Conservation (phyloP, 2,329 filamentous ascomycete species). For the Fusarium compactum region DNA sequence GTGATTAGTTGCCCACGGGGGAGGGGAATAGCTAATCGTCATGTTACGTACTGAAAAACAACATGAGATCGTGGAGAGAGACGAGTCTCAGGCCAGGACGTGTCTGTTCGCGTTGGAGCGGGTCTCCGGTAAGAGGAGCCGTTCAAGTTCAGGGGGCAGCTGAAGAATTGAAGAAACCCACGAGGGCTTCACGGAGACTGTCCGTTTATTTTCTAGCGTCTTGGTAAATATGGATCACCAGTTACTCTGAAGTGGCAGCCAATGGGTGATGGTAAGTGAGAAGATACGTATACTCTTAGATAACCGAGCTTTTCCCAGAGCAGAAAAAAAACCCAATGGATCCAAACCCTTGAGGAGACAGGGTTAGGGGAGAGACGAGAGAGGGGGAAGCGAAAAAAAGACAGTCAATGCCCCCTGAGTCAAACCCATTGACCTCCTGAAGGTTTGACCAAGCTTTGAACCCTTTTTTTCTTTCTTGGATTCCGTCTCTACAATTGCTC, state of each 20-base stretch:
- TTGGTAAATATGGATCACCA: constrained; percentile 32
- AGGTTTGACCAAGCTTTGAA: constrained; percentile 21
- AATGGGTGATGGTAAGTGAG: neutral
- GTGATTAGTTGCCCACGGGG: constrained; percentile 1
- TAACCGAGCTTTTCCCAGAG: constrained; percentile 38
- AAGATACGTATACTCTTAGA: neutral
- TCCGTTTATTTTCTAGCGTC: constrained; percentile 37
- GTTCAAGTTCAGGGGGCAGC: neutral
- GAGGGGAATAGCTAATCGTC: constrained; percentile 18
- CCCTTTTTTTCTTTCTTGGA: constrained; percentile 7
- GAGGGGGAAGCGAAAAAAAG: neutral
- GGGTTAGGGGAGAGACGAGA: neutral
- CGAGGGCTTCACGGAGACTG: constrained; percentile 11
- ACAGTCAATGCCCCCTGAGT: constrained; percentile 16
- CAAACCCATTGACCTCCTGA: constrained; percentile 18
- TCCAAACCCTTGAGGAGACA: neutral
- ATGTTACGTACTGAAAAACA: constrained; percentile 8
- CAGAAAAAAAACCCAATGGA: constrained; percentile 3
- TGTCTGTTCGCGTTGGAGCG: neutral
- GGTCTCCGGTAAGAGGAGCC: constrained; percentile 2
- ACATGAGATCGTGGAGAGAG: constrained; percentile 8
- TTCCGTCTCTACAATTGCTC: constrained; percentile 1
- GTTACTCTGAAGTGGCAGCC: too few relatives aligned
- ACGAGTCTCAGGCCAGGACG: neutral
- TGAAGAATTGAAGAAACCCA: neutral